Evolutionary conservation across 495 filamentous ascomycete species (phyloP), one percentile per base, ranked within the genome.

Genomic region (Daldinia bambusicola): DNA sequence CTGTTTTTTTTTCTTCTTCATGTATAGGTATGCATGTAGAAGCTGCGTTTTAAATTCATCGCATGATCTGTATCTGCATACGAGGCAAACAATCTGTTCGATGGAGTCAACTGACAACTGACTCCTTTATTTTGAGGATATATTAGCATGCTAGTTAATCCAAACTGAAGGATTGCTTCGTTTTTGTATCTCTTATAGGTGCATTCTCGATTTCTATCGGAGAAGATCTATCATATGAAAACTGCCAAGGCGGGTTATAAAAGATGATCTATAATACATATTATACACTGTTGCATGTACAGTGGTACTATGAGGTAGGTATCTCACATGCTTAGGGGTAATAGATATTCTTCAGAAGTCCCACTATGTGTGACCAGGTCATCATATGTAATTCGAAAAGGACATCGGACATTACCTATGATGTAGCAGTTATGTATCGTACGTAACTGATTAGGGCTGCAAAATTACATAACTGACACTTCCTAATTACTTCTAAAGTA

Each of bases 1-100:
- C 32, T 34, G 3, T 34, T 34, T 34, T 34, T 34, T 34, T 34
- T 34, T 34, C 7, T 34, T n/a, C n/a, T n/a, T n/a, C n/a, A n/a
- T n/a, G n/a, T n/a, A n/a, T n/a, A n/a, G 26, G 26, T 3, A 36
- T 36, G 34, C 7, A 36, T 36, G 34, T 10, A 6, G 9, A 36
- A 52, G 41, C 34, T 66, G 52, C 63, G 63, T 72, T 60, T 60
- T 61, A 61, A 65, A 65, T 31, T 55, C 36, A 55, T 72, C 70
- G 55, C 55, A 61, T 65, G 70, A 61, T 56, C 65, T 36, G 3
- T 53, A 37, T 61, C n/a, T 56, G 20, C 40, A 31, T 62, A 68
- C 40, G 64, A 63, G 51, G 65, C 70, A 72, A 72, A 68, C 65
- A 68, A 61, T 14, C 36, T 45, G 40, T 32, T 16, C 3, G 48